These are phyloP conservation scores for Paraphaeosphaeria minitans DNA, from an alignment of 2,329 filamentous ascomycete species.

Conservation along the genomic window DNA sequence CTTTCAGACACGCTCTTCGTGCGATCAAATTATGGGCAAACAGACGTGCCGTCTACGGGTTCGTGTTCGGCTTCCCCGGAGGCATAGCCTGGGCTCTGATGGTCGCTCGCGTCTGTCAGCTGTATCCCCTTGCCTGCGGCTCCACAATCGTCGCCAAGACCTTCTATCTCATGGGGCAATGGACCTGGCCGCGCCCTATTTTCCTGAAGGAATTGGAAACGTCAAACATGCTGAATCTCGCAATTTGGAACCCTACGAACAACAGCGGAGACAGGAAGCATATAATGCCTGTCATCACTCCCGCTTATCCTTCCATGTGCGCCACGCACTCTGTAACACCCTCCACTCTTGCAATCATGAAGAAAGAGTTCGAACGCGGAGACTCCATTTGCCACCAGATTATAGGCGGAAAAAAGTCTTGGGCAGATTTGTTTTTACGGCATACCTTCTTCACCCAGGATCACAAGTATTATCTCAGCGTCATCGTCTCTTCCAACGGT, in stretches of 20 bases:
- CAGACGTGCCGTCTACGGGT: slow-evolving; percentile 88
- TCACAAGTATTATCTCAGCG: slow-evolving; percentile 94
- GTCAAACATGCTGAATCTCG: slow-evolving; percentile 76
- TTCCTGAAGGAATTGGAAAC: slow-evolving; percentile 82
- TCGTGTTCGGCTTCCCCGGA: slow-evolving; percentile 94
- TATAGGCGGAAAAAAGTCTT: slow-evolving; percentile 73
- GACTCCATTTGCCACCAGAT: slow-evolving; percentile 78
- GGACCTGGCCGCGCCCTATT: slow-evolving; percentile 95
- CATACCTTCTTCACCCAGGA: slow-evolving; percentile 92
- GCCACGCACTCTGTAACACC: slow-evolving; percentile 91
- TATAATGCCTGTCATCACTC: slow-evolving; percentile 97
- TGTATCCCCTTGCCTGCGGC: slow-evolving; percentile 90
- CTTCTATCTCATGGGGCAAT: slow-evolving; percentile 87
- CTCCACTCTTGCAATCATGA: slow-evolving; percentile 84
- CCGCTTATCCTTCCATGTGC: slow-evolving; percentile 97
- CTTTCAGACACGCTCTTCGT: slow-evolving; percentile 85
- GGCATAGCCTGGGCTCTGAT: slow-evolving; percentile 99
- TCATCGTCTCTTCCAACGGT: slow-evolving; percentile 81
- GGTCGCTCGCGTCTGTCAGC: slow-evolving; percentile 91
- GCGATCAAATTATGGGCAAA: slow-evolving; percentile 98
- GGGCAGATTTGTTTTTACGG: slow-evolving; percentile 87
- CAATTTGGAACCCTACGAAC: slow-evolving; percentile 92
- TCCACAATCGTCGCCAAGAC: slow-evolving; percentile 92
- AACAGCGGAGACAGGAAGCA: slow-evolving; percentile 83
- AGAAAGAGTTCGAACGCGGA: slow-evolving; percentile 79